phyloP scores from a whole-genome alignment of 2,329 filamentous ascomycete genomes.

The Hirsutella minnesotensis region DNA sequence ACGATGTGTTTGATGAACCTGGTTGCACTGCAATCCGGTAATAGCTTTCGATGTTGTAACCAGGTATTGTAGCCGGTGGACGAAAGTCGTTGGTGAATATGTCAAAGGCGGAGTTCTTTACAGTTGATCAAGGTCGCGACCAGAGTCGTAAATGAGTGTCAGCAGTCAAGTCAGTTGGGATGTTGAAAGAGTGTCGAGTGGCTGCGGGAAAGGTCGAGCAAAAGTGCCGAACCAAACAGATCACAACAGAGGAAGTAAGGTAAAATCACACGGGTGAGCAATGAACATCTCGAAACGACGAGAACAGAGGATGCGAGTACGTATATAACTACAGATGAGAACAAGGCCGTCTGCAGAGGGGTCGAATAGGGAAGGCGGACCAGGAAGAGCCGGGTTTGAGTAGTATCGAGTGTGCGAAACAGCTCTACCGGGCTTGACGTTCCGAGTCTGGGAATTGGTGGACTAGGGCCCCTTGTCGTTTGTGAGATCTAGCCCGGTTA shows the following conservation, averaged over 20 bases:
- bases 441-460: slow-evolving; percentile 8
- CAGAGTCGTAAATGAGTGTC: slow-evolving; percentile 32
- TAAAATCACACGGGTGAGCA: slow-evolving; percentile 9
- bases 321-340: slow-evolving; percentile 5
- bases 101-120: not conserved
- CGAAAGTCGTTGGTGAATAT: not conserved
- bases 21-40: not conserved
- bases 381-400: not conserved
- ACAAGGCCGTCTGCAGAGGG: not conserved
- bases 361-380: not conserved
- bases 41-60: not conserved
- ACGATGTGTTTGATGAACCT: not conserved
- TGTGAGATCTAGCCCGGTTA: slow-evolving; percentile 17
- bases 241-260: slow-evolving; percentile 21
- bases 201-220: slow-evolving; percentile 18
- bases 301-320: slow-evolving; percentile 3
- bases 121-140: not conserved
- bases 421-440: slow-evolving; percentile 7
- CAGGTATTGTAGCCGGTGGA: not conserved
- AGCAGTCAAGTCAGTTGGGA: slow-evolving; percentile 48
- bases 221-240: slow-evolving; percentile 15
- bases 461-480: slow-evolving; percentile 6
- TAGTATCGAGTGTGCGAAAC: slow-evolving; percentile 9
- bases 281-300: slow-evolving; percentile 1
- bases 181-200: slow-evolving; percentile 18